Evolutionary conservation across 805 yeast species (phyloP), one percentile per base, ranked within the genome.

Genomic region (Yamadazyma paraphyllophila): DNA sequence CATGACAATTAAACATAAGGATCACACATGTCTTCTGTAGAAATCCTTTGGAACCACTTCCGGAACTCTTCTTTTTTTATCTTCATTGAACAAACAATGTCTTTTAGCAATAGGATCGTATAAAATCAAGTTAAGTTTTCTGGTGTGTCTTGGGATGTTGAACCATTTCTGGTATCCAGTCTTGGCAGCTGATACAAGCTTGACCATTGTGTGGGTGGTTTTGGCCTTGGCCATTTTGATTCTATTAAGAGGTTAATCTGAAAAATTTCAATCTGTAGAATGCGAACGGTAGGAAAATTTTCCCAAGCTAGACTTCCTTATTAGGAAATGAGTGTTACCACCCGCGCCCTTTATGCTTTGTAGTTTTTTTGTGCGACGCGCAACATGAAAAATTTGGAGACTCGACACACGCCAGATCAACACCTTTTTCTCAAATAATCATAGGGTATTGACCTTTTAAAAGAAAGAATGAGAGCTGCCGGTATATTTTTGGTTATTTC

Each of bases 61-160:
- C 7, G 81, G 81, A 11, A 83, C 78, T 65, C 86, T 89, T 66
- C 99, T 81, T 75, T 88, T 89, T 65, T 87, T 88, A 44, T 85
- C 80, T 64, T 92, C 99, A 26, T 82, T 81, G 72, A 94, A 92
- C 49, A 92, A 73, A 43, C 94, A 96, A 71, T 90, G 97, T 65
- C 96, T 82, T 66, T 86, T 82, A 9, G 88, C 97, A 49, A 69
- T 53, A 2, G 96, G 96, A 61, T 89, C 97, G 60, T 89, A 89
- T 57, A 94, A 79, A 27, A 91, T 84, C 60, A 89, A 94, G 39
- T 81, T 82, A 51, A 92, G 82, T 46, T 80, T 73, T 40, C 88
- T 87, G 2, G 95, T 82, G 44, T 87, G 82, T 71, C 97, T 83
- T 41, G 90, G 94, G 39, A 91, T 80, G 42, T 82, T 73, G 53